These are phyloP conservation scores for Ogataea dorogensis DNA, from an alignment of 805 yeast species.

Conservation along the genomic window DNA sequence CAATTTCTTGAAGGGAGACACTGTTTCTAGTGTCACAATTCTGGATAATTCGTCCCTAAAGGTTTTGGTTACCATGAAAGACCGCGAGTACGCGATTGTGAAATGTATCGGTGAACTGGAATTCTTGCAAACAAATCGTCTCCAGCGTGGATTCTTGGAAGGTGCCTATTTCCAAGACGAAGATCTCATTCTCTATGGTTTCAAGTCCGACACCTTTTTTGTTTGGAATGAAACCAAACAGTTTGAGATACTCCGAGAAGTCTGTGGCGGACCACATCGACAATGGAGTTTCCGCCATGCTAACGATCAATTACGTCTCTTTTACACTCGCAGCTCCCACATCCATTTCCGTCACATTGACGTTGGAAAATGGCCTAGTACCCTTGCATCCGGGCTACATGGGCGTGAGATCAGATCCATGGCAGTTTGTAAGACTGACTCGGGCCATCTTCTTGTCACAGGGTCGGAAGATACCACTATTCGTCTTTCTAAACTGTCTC, in stretches of 20 bases:
- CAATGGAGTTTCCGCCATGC: constrained; percentile 58
- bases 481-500: constrained; percentile 45
- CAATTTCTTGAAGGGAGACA: constrained; percentile 62
- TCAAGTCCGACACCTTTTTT: constrained; percentile 74
- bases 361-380: constrained; percentile 20
- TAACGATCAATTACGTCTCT: constrained; percentile 41
- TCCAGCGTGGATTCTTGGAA: constrained; percentile 77
- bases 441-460: constrained; percentile 52
- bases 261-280: constrained; percentile 92
- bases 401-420: constrained; percentile 89
- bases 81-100: constrained; percentile 57
- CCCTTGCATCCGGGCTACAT: constrained; percentile 67
- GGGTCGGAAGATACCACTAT: constrained; percentile 91
- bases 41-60: constrained; percentile 31
- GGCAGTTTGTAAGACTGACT: constrained; percentile 40
- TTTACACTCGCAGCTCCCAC: constrained; percentile 57
- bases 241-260: constrained; percentile 62
- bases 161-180: constrained; percentile 54
- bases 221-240: constrained; percentile 80
- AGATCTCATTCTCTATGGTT: constrained; percentile 70
- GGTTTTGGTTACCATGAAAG: constrained; percentile 56
- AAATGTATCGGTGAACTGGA: constrained; percentile 10
- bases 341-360: constrained; percentile 40
- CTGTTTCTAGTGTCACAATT: constrained; percentile 54
- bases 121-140: constrained; percentile 47